Base-by-base conservation (phyloP, 2,329 filamentous ascomycete species). In the Fusarium circinatum region DNA sequence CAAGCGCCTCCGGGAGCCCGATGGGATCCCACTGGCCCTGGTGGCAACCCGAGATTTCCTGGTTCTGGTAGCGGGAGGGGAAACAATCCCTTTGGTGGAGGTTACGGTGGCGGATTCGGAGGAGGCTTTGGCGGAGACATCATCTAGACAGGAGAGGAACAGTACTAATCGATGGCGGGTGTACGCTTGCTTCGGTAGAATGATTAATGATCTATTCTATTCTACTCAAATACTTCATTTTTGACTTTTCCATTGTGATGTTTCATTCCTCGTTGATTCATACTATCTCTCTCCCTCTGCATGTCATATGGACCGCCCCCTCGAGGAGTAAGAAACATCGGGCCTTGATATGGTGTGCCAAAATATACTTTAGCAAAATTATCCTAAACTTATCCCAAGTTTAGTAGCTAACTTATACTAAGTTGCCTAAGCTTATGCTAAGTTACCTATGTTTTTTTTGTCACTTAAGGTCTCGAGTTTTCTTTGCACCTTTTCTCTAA, bases 1-100 rank as follows among this genome's bases (percentile, higher is more conserved):
- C 92, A 92, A 79, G 92, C 90, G 34, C 96, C 96, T 9, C 95
- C 94, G 5, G 96, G 96, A 3, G 92, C 95, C n/a, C 87, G 96
- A 73, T 98, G 94, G 84, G 96, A 98, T 85, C 96, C 96, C 6
- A 83, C 95, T 28, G 93, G 93, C 0, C 94, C 94, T 1, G 92
- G 92, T 1, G 85, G 84, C 2, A 76, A 81, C 5, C 86, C 86
- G 8, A 79, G 86, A 51, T 84, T 86, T 56, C 84, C 85, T 11
- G 86, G 87, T 4, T 83, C 82, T 4, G 83, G 85, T 12, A 81
- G 81, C 13, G 79, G 83, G 11, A 75, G 82, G 42, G 79, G 84
- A 30, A 79, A 80, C 56, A 76, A 83, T 48, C 79, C 83, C 10
- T 85, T 83, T 73, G 85, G 84, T 22, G 81, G 83, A 15, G 80